Percentiles rank a stretch among this genome's conserved stretches.
These are phyloP conservation scores for Quercus ilex DNA, from an alignment of 306 rosid genomes.

Conservation along the genomic window DNA sequence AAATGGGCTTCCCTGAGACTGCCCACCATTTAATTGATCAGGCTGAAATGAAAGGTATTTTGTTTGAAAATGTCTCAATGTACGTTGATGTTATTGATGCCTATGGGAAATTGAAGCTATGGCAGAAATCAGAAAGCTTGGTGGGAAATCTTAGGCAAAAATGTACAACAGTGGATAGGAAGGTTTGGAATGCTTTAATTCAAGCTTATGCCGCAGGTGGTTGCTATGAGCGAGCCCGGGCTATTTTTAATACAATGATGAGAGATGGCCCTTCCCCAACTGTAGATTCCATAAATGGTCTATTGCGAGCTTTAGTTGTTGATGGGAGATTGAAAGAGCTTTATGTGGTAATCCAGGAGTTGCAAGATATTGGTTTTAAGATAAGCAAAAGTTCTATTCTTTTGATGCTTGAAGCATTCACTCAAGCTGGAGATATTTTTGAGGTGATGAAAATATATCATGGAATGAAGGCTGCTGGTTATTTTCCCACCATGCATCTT, in stretches of 20 bases:
- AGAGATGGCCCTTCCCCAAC: constrained; percentile 90
- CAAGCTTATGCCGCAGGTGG: constrained; percentile 81
- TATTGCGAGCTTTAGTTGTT: constrained; percentile 68
- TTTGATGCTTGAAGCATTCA: constrained; percentile 87
- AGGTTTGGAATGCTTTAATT: constrained; percentile 89
- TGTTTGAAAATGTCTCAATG: constrained; percentile 33
- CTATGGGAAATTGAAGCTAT: constrained; percentile 71
- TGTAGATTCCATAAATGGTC: constrained; percentile 75
- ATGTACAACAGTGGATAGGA: constrained; percentile 56
- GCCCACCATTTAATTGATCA: constrained; percentile 70
- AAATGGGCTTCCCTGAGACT: constrained; percentile 75
- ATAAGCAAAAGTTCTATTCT: constrained; percentile 86
- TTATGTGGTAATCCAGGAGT: constrained; percentile 76
- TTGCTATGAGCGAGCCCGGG: constrained; percentile 91
- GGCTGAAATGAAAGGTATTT: constrained; percentile 54
- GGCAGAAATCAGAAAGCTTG: constrained; percentile 93
- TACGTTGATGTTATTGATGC: constrained; percentile 61
- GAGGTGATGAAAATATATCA: constrained; percentile 88
- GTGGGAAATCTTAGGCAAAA: constrained; percentile 70
- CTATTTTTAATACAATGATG: constrained; percentile 90
- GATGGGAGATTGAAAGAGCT: constrained; percentile 85
- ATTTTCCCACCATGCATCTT: constrained; percentile 81
- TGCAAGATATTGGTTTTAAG: constrained; percentile 93
- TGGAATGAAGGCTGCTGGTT: constrained; percentile 97
- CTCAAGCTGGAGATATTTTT: constrained; percentile 72